Conservation (phyloP, 495 filamentous ascomycete genomes). For the Cetradonia linearis region DNA sequence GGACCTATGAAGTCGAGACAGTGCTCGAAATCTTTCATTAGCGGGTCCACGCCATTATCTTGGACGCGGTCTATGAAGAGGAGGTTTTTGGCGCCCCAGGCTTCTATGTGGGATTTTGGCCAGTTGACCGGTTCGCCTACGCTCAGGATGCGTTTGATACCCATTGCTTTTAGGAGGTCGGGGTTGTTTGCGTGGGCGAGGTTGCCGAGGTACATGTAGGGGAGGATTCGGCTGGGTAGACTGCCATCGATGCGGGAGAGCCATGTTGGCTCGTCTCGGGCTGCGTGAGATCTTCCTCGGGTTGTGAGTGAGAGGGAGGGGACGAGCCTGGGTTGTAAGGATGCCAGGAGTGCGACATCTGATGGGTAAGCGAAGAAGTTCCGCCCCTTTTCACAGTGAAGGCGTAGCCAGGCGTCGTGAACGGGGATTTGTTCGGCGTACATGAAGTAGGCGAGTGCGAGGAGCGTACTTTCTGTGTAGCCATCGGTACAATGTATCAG, state of each 20-base stretch:
- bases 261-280: conserved; percentile 57
- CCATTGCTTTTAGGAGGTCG: conserved; percentile 63
- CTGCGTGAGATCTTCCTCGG: conserved; percentile 26
- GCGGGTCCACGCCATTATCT: conserved; percentile 89
- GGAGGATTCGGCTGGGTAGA: conserved; percentile 73
- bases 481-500: conserved; percentile 91
- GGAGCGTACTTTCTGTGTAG: conserved; percentile 85
- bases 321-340: conserved; percentile 63
- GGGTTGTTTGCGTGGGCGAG: conserved; percentile 89
- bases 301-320: conserved; percentile 28
- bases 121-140: conserved; percentile 87
- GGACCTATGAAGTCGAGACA: conserved; percentile 89
- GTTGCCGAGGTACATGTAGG: conserved; percentile 96
- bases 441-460: conserved; percentile 84
- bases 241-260: conserved; percentile 78
- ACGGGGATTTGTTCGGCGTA: conserved; percentile 73
- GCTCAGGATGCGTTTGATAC: conserved; percentile 79
- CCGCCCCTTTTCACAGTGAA: conserved; percentile 70
- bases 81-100: conserved; percentile 63
- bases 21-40: conserved; percentile 76
- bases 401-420: conserved; percentile 72
- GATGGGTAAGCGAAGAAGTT: conserved; percentile 96
- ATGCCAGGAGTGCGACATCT: conserved; percentile 68
- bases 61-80: conserved; percentile 76
- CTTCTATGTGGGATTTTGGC: conserved; percentile 53